Percentiles rank a stretch among this genome's conserved stretches.
Evolutionary conservation across 139 green algal species (phyloP).

Genomic region (Gonium pectorale): DNA sequence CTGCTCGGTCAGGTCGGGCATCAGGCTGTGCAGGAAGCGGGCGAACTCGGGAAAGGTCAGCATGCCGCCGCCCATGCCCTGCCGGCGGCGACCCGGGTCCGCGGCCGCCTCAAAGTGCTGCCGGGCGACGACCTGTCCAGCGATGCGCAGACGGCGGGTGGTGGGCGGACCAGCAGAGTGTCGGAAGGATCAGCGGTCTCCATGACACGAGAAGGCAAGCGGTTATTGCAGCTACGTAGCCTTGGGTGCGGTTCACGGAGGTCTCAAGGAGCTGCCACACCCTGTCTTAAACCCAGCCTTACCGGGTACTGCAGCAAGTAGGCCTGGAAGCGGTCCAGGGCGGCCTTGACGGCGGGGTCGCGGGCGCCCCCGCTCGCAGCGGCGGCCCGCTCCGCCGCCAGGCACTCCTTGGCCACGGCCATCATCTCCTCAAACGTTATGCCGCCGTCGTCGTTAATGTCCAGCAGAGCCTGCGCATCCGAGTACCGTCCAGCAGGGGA

Average conservation of each 20-base stretch:
- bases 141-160: no score
- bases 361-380: not conserved
- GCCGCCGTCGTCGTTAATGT: slow-evolving; percentile 53
- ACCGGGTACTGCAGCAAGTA: slow-evolving; percentile 41
- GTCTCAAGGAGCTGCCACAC: no score
- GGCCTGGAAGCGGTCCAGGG: slow-evolving; percentile 42
- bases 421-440: slow-evolving; percentile 58
- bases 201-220: not conserved
- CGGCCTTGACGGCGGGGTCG: not conserved
- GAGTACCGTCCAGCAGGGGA: no score
- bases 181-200: no score
- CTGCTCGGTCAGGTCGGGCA: slow-evolving; percentile 8
- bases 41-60: slow-evolving; percentile 40
- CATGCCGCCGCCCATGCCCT: not conserved
- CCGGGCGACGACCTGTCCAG: not conserved
- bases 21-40: slow-evolving; percentile 17
- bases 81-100: not conserved
- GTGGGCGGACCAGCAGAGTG: no score
- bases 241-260: no score
- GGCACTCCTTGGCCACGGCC: slow-evolving; percentile 46
- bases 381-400: slow-evolving; percentile 29
- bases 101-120: slow-evolving; percentile 21
- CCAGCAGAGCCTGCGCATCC: slow-evolving; percentile 61
- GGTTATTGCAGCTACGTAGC: no score
- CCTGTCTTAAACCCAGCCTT: no score